phyloP scores from a whole-genome alignment of 805 yeast genomes.

The Starmerella bombi region DNA sequence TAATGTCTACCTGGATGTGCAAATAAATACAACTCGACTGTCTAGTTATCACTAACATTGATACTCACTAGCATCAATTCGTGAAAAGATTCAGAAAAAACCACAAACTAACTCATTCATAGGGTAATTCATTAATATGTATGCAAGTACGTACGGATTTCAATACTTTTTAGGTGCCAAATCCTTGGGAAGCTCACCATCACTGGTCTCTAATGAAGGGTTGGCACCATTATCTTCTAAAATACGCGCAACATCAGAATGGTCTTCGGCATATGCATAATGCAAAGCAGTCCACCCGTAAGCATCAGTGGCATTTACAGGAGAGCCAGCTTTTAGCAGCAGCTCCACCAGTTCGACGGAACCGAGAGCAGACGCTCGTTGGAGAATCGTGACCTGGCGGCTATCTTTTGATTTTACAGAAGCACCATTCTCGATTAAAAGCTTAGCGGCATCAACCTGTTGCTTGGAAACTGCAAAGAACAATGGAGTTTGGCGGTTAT shows the following conservation, averaged over 20 bases:
- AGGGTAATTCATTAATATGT: too few relatives aligned
- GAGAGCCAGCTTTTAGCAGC: conserved; percentile 43
- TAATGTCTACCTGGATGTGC: too few relatives aligned
- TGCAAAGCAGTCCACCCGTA: conserved; percentile 76
- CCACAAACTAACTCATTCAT: too few relatives aligned
- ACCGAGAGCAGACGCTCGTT: conserved; percentile 75
- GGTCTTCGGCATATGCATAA: conserved; percentile 85
- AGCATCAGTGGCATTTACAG: conserved; percentile 53
- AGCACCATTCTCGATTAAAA: conserved; percentile 46
- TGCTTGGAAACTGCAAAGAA: conserved; percentile 67
- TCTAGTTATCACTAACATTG: too few relatives aligned
- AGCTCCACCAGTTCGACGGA: conserved; percentile 42
- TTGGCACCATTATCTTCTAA: conserved; percentile 61
- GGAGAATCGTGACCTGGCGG: conserved; percentile 53
- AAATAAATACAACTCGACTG: too few relatives aligned
- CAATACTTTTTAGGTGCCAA: conserved; percentile 32
- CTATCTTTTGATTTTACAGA: conserved; percentile 55
- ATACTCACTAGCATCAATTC: too few relatives aligned
- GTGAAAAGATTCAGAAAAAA: too few relatives aligned
- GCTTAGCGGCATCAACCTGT: conserved; percentile 40
- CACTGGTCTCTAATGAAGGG: conserved; percentile 32
- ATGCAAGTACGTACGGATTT: too few relatives aligned
- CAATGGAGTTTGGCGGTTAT: conserved; percentile 53
- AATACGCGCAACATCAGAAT: conserved; percentile 56
- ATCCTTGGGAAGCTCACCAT: conserved; percentile 42